Percentiles rank a stretch among this genome's conserved stretches.
Conservation (phyloP, 2,329 filamentous ascomycete species). For the Microsporum audouinii region DNA sequence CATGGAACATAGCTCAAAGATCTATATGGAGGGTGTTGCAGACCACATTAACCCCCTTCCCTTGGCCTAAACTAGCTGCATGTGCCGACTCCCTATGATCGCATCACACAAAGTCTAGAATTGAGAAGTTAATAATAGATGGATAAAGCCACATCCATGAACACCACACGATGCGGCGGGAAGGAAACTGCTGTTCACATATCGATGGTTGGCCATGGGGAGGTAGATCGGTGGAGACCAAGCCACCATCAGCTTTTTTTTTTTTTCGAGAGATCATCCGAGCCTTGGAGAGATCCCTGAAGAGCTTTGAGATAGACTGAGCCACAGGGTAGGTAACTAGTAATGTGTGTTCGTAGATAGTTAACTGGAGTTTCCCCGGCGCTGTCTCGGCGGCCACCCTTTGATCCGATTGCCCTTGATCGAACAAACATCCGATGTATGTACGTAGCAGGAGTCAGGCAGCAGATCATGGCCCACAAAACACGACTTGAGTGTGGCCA, state of each 20-base stretch:
- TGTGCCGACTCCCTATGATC: not conserved
- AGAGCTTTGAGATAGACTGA: not conserved
- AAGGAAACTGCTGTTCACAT: not conserved
- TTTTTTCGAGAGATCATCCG: not conserved
- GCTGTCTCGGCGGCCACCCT: not conserved
- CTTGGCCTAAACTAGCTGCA: not conserved
- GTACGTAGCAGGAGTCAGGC: not conserved
- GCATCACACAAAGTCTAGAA: not conserved
- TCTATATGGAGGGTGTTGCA: not conserved
- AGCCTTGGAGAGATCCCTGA: not conserved
- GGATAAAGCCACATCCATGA: not conserved
- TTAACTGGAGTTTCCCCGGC: not conserved
- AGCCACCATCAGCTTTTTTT: not conserved
- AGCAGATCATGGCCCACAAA: slow-evolving; percentile 1
- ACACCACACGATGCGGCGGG: not conserved
- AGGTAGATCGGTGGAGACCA: not conserved
- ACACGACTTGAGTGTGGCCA: not conserved
- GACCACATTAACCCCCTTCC: not conserved
- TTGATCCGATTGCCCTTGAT: not conserved
- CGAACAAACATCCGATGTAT: not conserved
- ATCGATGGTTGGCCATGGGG: not conserved
- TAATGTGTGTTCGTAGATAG: not conserved
- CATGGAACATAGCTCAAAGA: not conserved
- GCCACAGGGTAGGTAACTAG: not conserved
- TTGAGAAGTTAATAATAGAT: slow-evolving; percentile 3